Evolutionary conservation across 2,329 filamentous ascomycete genomes (phyloP).

Genomic region (Madurella mycetomatis): DNA sequence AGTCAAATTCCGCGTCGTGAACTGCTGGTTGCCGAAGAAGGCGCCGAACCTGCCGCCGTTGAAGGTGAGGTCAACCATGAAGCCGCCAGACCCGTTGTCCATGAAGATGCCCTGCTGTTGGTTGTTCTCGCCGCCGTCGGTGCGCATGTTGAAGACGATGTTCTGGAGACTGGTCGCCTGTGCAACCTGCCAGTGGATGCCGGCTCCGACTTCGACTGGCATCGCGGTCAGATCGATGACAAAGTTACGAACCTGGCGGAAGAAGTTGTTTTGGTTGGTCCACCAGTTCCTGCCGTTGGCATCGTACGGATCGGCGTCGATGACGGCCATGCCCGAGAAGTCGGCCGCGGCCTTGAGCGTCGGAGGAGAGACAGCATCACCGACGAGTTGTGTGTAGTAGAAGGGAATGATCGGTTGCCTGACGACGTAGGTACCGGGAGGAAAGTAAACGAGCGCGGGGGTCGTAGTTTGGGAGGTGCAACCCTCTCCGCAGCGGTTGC

Average conservation of each 20-base stretch:
- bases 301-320: slow-evolving; percentile 84
- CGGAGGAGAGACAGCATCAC: slow-evolving; percentile 68
- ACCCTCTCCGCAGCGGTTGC: slow-evolving; percentile 70
- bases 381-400: slow-evolving; percentile 92
- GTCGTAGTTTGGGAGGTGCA: slow-evolving; percentile 82
- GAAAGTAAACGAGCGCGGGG: slow-evolving; percentile 89
- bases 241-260: slow-evolving; percentile 77
- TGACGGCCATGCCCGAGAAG: slow-evolving; percentile 82
- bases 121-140: slow-evolving; percentile 60
- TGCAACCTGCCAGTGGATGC: slow-evolving; percentile 83
- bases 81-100: slow-evolving; percentile 79
- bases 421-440: slow-evolving; percentile 78
- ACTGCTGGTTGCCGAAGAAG: slow-evolving; percentile 83
- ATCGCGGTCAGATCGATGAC: slow-evolving; percentile 69
- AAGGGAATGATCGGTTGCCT: slow-evolving; percentile 74
- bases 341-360: slow-evolving; percentile 67
- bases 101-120: slow-evolving; percentile 75
- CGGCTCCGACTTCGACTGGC: slow-evolving; percentile 57
- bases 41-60: slow-evolving; percentile 75
- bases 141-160: slow-evolving; percentile 74
- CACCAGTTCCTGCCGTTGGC: slow-evolving; percentile 66
- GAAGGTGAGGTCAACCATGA: slow-evolving; percentile 79
- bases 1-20: slow-evolving; percentile 75
- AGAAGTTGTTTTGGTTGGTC: slow-evolving; percentile 81
- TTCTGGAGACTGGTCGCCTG: slow-evolving; percentile 78